Conservation (phyloP, 1,284 basidiomycete species). For the Entoloma clypeatum region DNA sequence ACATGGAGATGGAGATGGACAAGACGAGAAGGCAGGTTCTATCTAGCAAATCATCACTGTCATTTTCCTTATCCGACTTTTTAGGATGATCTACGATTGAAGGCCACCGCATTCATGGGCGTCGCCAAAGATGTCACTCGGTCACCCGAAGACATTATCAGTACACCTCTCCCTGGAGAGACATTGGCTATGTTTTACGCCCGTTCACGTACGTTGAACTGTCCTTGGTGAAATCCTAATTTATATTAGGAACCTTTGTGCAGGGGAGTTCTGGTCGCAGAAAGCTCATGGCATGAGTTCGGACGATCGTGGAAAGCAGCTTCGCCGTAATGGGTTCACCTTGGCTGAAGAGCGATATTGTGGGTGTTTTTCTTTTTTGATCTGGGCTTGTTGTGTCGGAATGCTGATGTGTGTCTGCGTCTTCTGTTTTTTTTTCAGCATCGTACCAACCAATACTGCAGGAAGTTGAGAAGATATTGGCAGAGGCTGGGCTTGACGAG, state of each 20-base stretch:
- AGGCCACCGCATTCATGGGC: slow-evolving; percentile 73
- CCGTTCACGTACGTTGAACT: slow-evolving; percentile 56
- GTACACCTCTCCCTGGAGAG: slow-evolving; percentile 88
- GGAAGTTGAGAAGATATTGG: slow-evolving; percentile 82
- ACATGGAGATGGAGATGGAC: slow-evolving; percentile 26
- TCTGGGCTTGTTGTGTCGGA: slow-evolving; percentile 3
- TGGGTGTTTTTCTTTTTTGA: slow-evolving; percentile 27
- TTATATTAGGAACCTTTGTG: slow-evolving; percentile 1
- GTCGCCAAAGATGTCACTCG: slow-evolving; percentile 62
- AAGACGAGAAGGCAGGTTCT: slow-evolving; percentile 15
- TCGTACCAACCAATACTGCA: slow-evolving; percentile 76
- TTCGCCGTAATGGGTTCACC: slow-evolving; percentile 78
- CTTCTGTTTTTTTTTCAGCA: slow-evolving; percentile 23
- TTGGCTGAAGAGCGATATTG: slow-evolving; percentile 67
- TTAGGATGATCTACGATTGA: slow-evolving; percentile 53
- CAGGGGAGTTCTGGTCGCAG: slow-evolving; percentile 80
- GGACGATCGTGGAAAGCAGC: slow-evolving; percentile 76
- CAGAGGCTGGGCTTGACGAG: slow-evolving; percentile 84
- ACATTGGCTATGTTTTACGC: slow-evolving; percentile 84
- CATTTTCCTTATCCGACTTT: no score
- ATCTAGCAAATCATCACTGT: no score
- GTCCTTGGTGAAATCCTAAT: neutral
- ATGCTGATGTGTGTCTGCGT: neutral
- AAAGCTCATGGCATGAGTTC: slow-evolving; percentile 59
- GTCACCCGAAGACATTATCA: slow-evolving; percentile 70